These are phyloP conservation scores for Euphorbia celastroides DNA, from an alignment of 441 rosid genomes.

Conservation along the genomic window DNA sequence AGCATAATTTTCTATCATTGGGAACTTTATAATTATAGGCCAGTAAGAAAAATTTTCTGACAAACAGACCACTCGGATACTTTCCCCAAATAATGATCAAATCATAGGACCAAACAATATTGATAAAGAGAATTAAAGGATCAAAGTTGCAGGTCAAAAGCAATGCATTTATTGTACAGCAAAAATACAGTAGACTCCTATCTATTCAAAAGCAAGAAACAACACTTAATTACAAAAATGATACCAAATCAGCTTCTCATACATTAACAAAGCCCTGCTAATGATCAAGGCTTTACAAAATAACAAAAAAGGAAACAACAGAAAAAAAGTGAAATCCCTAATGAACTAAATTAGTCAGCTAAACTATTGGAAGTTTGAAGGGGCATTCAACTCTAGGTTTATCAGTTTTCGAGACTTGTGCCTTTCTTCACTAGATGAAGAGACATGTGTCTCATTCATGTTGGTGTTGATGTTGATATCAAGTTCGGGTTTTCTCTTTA, in stretches of 20 bases:
- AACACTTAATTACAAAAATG: constrained; percentile 34
- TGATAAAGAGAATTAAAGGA: neutral
- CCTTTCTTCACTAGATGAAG: constrained; percentile 35
- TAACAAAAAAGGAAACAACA: no score
- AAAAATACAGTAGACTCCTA: constrained; percentile 13
- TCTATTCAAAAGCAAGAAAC: constrained; percentile 5
- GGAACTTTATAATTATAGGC: no score
- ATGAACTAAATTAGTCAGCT: constrained; percentile 27
- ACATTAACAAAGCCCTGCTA: constrained; percentile 16
- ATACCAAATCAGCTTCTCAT: constrained; percentile 24
- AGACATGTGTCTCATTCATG: constrained; percentile 37
- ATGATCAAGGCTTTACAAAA: neutral
- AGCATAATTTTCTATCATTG: no score
- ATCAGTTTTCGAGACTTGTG: constrained; percentile 30
- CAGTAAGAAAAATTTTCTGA: no score
- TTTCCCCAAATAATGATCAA: neutral
- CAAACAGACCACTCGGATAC: no score
- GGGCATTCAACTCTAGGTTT: constrained; percentile 27
- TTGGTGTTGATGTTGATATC: constrained; percentile 29
- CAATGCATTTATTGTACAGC: constrained; percentile 11
- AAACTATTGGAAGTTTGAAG: constrained; percentile 35
- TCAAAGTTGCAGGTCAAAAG: constrained; percentile 3
- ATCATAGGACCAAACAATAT: neutral
- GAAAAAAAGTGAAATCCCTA: constrained; percentile 26
- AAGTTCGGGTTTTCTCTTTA: constrained; percentile 59